These are phyloP conservation scores for Coffea canephora DNA, from an alignment of 257 asterid genomes.

Conservation along the genomic window DNA sequence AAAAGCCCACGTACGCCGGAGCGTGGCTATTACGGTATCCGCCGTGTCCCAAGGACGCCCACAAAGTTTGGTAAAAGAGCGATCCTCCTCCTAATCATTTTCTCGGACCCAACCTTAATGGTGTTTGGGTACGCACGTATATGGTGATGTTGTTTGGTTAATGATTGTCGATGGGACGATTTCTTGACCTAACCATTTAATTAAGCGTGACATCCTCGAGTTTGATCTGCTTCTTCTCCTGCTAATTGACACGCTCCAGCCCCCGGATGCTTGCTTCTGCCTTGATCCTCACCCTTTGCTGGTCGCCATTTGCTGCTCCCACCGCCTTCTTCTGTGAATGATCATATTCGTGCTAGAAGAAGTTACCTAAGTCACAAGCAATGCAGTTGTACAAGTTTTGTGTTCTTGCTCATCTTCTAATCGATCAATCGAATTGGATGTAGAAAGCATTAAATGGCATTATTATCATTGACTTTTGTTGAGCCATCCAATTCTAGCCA, in stretches of 20 bases:
- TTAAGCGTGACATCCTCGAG: background rate
- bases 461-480: too few relatives aligned
- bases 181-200: background rate
- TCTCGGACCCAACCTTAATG: background rate
- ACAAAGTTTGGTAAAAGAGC: background rate
- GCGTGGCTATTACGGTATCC: background rate
- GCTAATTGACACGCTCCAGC: background rate
- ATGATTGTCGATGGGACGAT: background rate
- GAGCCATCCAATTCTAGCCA: too few relatives aligned
- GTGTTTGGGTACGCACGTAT: background rate
- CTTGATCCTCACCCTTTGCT: too few relatives aligned
- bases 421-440: too few relatives aligned
- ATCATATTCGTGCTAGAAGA: too few relatives aligned
- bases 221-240: conserved; percentile 1
- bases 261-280: background rate
- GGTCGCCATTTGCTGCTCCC: background rate
- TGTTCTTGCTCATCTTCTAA: too few relatives aligned
- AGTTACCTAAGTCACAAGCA: too few relatives aligned
- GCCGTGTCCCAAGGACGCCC: background rate
- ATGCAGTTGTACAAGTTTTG: too few relatives aligned
- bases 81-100: background rate
- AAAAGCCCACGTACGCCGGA: background rate
- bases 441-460: too few relatives aligned
- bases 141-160: background rate
- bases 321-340: background rate